These are phyloP conservation scores for Hypoxylon cercidicola DNA, from an alignment of 495 filamentous ascomycete species.

Conservation along the genomic window DNA sequence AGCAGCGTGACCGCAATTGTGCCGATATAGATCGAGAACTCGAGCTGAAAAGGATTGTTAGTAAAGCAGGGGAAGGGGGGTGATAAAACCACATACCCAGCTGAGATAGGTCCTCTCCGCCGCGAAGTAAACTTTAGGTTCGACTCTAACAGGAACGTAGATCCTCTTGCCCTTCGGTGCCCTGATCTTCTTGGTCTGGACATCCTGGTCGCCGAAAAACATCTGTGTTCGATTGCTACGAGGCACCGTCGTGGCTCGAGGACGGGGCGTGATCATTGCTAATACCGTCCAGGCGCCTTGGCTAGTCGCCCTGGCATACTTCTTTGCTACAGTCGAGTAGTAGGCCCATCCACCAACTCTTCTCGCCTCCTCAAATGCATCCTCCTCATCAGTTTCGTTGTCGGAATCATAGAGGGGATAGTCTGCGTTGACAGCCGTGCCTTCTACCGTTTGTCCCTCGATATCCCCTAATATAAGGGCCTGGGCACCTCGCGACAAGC, in stretches of 20 bases:
- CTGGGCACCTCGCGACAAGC: slow-evolving; percentile 47
- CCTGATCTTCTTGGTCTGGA: slow-evolving; percentile 75
- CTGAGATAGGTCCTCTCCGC: slow-evolving; percentile 95
- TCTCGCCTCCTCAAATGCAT: slow-evolving; percentile 76
- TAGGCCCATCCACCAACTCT: slow-evolving; percentile 78
- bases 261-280: slow-evolving; percentile 65
- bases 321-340: slow-evolving; percentile 61
- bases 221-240: slow-evolving; percentile 59
- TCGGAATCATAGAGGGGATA: slow-evolving; percentile 95
- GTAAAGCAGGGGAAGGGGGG: slow-evolving; percentile 20
- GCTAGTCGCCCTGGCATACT: slow-evolving; percentile 42
- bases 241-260: slow-evolving; percentile 69
- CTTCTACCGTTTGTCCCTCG: slow-evolving; percentile 58
- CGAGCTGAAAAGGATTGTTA: slow-evolving; percentile 65
- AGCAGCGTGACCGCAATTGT: slow-evolving; percentile 91
- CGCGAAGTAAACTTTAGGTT: slow-evolving; percentile 98
- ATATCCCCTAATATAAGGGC: slow-evolving; percentile 52
- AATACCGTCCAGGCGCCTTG: slow-evolving; percentile 57
- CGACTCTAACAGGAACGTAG: slow-evolving; percentile 92
- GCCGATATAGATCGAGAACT: slow-evolving; percentile 93
- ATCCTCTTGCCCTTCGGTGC: slow-evolving; percentile 93
- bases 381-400: slow-evolving; percentile 75
- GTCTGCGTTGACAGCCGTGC: slow-evolving; percentile 67
- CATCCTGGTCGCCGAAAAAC: slow-evolving; percentile 56
- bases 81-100: slow-evolving; percentile 67